These are phyloP conservation scores for Drechslerella coelobrocha DNA, from an alignment of 2,329 filamentous ascomycete species.

Conservation along the genomic window DNA sequence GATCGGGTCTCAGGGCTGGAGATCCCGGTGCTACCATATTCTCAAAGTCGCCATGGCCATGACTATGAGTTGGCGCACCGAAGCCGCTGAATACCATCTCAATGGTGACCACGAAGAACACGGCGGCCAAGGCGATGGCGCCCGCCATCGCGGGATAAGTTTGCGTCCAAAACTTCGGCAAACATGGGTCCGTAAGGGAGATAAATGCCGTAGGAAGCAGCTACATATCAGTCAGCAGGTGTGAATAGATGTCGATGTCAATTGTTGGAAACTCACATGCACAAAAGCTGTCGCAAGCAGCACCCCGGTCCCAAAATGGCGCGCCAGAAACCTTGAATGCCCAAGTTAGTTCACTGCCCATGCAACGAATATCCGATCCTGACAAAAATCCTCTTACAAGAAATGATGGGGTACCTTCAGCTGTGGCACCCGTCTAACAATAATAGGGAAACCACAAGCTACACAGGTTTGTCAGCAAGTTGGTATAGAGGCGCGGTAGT, in stretches of 20 bases:
- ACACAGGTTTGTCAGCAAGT: neutral
- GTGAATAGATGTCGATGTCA: neutral
- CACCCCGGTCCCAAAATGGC: constrained; percentile 78
- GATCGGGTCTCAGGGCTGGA: constrained; percentile 33
- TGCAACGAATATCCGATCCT: neutral
- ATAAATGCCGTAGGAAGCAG: constrained; percentile 70
- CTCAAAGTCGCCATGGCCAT: constrained; percentile 41
- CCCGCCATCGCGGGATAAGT: constrained; percentile 82
- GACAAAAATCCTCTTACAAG: constrained; percentile 50
- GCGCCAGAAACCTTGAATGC: constrained; percentile 61
- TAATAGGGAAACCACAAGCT: constrained; percentile 69
- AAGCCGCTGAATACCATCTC: constrained; percentile 75
- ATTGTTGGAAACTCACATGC: constrained; percentile 62
- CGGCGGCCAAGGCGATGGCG: constrained; percentile 79
- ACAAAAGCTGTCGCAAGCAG: constrained; percentile 87
- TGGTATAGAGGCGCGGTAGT: neutral
- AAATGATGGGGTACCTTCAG: constrained; percentile 67
- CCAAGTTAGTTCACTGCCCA: constrained; percentile 55
- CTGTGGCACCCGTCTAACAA: constrained; percentile 67
- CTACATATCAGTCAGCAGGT: constrained; percentile 31
- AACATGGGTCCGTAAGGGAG: constrained; percentile 69
- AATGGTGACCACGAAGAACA: constrained; percentile 80
- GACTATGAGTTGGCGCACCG: constrained; percentile 42
- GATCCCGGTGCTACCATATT: constrained; percentile 37
- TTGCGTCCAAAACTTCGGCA: constrained; percentile 78